Evolutionary conservation across 2,329 filamentous ascomycete genomes (phyloP), one percentile per base, ranked within the genome.

Genomic region (Colletotrichum filicis): DNA sequence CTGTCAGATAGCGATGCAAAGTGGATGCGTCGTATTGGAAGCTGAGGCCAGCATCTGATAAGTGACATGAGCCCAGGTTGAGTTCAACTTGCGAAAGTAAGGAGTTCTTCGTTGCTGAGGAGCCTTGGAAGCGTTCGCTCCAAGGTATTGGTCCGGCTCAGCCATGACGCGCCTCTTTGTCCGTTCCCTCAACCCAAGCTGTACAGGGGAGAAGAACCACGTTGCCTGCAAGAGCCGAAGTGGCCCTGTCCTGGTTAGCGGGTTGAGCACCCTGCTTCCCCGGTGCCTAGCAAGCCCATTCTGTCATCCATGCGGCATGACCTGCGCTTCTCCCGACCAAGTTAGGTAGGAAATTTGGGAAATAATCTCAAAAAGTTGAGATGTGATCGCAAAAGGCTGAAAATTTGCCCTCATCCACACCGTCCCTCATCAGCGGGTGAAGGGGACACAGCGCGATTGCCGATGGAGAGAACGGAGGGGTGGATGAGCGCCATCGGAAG

Each of bases 231-330:
- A 56, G 57, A 73, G 70, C 66, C 70, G 60, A 70, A 61, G 66
- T 35, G 28, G 8, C 70, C 70, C 60, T 70, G 66, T 73, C 70
- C 70, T 65, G 46, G 66, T 42, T 56, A 66, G 70, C 70, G 70
- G 70, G 60, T 60, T 60, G 49, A 70, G 14, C 66, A 70, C 60
- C 66, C 35, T 70, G 70, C 70, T 73, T 73, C 70, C 70, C 70
- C 70, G 70, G 70, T 65, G 60, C 60, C 60, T 73, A 70, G 37
- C 55, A 65, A 61, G 66, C 70, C 70, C 35, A 61, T 73, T 70
- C 70, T 61, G 46, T 61, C 70, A 61, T 61, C 49, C 63, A 57
- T 73, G 70, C 67, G 42, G 57, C 42, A 58, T 52, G 69, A 58
- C 22, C 22, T 16, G 42, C 70, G 42, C 66, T 69, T 73, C 46